Evolutionary conservation across 305 asterid genomes (phyloP), one percentile per base, ranked within the genome.

Genomic region (Fraxinus sp.): DNA sequence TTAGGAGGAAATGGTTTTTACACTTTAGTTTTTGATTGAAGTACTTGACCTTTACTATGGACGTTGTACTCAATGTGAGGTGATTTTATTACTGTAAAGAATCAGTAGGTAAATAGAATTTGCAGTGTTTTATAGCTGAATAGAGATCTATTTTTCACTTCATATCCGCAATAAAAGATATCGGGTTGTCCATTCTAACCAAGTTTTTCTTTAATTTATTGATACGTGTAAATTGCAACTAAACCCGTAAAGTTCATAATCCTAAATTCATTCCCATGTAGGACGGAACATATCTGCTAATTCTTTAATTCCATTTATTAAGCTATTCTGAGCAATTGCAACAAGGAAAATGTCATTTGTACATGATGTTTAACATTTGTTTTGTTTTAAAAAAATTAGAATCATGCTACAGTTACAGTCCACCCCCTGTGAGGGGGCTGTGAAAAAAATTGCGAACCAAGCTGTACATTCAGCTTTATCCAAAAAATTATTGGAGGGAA

Each of bases 81-180:
- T 70, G 59, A 73, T 82, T 82, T 79, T 86, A 80, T 83, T 81
- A 75, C 85, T 87, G 91, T 89, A 90, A 88, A 90, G 84, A 86
- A 86, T 82, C 1, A 26, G 64, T 84, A 83, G 83, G 88, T 84
- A 77, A 28, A 82, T 55, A 73, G 82, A 83, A 78, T 70, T 81
- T 85, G 80, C 78, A 74, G 62, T 77, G 37, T 78, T 76, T 80
- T 78, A 71, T 85, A 81, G 85, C 68, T 78, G 78, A 74, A 80
- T 80, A 78, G 80, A 59, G 33, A 77, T 35, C 74, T 37, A 41
- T 70, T 84, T 46, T 81, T 20, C 76, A 28, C 24, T 24, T 39
- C 41, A 80, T 55, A 78, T 73, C 57, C 75, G 83, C 82, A 82
- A 80, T 84, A 79, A 84, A 85, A 22, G 83, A 74, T 41, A 70